phyloP scores from a whole-genome alignment of 345 rosid species.

The Eucalyptus regnans region DNA sequence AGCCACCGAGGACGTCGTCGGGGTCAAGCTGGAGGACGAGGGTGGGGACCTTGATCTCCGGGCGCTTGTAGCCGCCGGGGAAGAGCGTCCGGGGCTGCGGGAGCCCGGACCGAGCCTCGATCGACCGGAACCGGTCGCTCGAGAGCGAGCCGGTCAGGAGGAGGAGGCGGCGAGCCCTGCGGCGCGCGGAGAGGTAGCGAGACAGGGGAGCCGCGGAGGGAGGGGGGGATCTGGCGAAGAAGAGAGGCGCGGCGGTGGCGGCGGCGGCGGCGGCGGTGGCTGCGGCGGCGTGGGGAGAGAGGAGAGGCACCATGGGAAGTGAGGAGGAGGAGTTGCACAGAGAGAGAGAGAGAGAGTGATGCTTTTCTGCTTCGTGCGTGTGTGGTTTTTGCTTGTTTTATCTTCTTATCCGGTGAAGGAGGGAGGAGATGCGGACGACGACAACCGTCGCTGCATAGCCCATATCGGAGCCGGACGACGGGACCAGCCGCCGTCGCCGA shows the following conservation, averaged over 20 bases:
- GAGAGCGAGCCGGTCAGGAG: slow-evolving; percentile 19
- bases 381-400: neutral
- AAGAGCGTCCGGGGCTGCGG: slow-evolving; percentile 56
- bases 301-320: slow-evolving; percentile 26
- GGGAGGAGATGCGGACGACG: neutral
- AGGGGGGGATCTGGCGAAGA: neutral
- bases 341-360: neutral
- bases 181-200: slow-evolving; percentile 13
- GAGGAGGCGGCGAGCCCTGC: slow-evolving; percentile 12
- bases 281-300: slow-evolving; percentile 6
- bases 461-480: neutral
- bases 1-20: slow-evolving; percentile 33
- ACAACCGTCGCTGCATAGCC: neutral
- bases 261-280: neutral
- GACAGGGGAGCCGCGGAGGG: neutral
- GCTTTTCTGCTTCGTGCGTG: neutral
- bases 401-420: neutral
- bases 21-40: slow-evolving; percentile 56
- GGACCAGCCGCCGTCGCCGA: neutral
- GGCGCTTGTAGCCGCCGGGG: slow-evolving; percentile 93
- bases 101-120: neutral
- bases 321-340: neutral
- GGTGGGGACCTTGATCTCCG: slow-evolving; percentile 68
- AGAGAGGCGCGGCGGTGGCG: neutral
- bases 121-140: neutral